Percentiles rank a stretch among this genome's conserved stretches.
phyloP scores from a whole-genome alignment of 139 green algal genomes.

The Chlorella sp. region DNA sequence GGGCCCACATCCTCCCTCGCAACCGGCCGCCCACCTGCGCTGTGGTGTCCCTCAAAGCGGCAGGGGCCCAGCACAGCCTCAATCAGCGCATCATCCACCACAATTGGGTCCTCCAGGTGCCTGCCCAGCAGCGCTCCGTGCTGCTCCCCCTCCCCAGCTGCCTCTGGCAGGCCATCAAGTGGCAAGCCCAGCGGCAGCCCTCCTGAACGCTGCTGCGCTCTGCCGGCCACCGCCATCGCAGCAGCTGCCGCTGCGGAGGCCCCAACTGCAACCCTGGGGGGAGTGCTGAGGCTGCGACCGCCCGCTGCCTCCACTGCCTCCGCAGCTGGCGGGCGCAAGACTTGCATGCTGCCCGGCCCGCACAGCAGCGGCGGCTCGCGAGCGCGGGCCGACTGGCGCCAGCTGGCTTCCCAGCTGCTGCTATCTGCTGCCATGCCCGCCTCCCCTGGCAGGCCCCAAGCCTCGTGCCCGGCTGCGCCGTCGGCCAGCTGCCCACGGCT shows the following conservation, averaged over 20 bases:
- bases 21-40: neutral
- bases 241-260: neutral
- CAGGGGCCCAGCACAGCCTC: conserved; percentile 73
- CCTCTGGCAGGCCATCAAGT: neutral
- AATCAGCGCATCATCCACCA: conserved; percentile 68
- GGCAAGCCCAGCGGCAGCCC: neutral
- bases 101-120: conserved; percentile 22
- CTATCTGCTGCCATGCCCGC: conserved; percentile 7
- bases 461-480: neutral
- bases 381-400: neutral
- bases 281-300: neutral
- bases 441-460: neutral
- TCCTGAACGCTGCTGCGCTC: neutral
- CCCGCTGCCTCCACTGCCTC: neutral
- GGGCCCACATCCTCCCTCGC: neutral
- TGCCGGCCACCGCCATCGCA: neutral
- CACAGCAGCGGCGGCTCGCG: neutral
- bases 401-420: neutral
- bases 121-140: neutral
- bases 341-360: conserved; percentile 35
- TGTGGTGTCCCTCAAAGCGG: conserved; percentile 44
- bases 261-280: neutral
- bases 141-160: neutral
- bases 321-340: neutral
- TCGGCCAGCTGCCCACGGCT: neutral